Evolutionary conservation across 164 flowering plant genomes (phyloP).

Genomic region (Sedum album): DNA sequence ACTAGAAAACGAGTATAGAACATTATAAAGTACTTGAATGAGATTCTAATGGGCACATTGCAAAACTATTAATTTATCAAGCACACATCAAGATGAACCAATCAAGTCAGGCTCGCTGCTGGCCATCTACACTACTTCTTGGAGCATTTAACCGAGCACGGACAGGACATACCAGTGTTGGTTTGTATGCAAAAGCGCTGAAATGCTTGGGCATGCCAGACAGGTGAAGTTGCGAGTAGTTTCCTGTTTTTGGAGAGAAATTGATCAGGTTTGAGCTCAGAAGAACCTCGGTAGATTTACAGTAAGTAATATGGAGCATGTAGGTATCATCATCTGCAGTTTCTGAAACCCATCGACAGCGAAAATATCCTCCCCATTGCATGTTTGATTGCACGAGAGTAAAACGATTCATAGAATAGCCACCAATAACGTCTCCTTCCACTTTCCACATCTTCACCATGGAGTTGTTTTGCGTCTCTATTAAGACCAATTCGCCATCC

Average conservation of each 20-base stretch:
- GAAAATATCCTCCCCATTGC: slow-evolving; percentile 5
- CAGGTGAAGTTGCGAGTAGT: not conserved
- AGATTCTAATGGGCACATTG: not conserved
- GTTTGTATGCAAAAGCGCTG: not conserved
- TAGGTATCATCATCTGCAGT: not conserved
- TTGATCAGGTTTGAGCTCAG: not conserved
- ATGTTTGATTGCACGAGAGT: not conserved
- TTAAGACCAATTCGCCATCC: not conserved
- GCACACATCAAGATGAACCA: not conserved
- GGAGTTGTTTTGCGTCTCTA: not conserved
- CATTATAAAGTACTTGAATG: not conserved
- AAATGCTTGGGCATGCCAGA: not conserved
- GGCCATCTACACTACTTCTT: not conserved
- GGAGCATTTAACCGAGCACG: not conserved
- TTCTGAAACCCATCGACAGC: slow-evolving; percentile 2
- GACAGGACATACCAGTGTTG: not conserved
- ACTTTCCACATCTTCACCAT: not conserved
- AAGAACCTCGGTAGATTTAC: not conserved
- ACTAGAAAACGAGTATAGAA: not conserved
- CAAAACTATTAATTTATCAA: not conserved
- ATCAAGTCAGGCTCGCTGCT: not conserved
- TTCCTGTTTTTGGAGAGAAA: not conserved
- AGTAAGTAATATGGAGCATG: slow-evolving; percentile 3
- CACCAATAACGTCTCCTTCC: not conserved
- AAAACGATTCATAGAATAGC: not conserved